These are phyloP conservation scores for Candida bentonensis DNA, from an alignment of 805 yeast genomes.

Conservation along the genomic window DNA sequence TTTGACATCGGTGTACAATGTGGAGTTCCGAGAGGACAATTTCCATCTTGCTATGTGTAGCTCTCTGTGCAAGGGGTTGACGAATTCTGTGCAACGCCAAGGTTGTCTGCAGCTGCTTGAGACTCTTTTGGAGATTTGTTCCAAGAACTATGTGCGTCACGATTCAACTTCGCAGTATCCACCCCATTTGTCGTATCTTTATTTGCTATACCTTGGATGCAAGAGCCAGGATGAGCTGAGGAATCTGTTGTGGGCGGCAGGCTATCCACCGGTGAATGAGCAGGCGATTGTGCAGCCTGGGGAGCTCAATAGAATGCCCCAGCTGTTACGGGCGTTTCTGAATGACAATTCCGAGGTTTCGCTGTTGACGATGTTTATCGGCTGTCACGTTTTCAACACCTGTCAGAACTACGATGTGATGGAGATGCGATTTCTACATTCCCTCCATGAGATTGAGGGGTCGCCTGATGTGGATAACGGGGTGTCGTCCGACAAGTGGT, in stretches of 20 bases:
- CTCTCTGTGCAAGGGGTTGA: slow-evolving; percentile 13
- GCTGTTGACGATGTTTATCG: background rate
- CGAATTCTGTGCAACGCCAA: slow-evolving; percentile 11
- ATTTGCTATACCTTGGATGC: slow-evolving; percentile 14
- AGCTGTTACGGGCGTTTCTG: background rate
- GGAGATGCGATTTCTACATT: background rate
- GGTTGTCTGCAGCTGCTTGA: slow-evolving; percentile 13
- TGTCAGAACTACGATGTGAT: background rate
- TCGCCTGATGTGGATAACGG: too few relatives aligned
- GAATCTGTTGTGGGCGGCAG: slow-evolving; percentile 15
- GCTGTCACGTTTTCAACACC: background rate
- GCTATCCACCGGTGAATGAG: slow-evolving; percentile 8
- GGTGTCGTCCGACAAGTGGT: background rate
- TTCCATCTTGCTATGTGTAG: slow-evolving; percentile 15
- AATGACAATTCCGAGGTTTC: background rate
- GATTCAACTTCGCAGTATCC: slow-evolving; percentile 6
- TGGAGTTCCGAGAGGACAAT: slow-evolving; percentile 9
- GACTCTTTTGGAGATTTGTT: slow-evolving; percentile 13
- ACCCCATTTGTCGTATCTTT: slow-evolving; percentile 13
- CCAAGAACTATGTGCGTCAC: slow-evolving; percentile 10
- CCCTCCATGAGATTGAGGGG: background rate
- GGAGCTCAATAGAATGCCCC: background rate
- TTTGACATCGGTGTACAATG: slow-evolving; percentile 6
- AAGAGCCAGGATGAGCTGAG: slow-evolving; percentile 12
- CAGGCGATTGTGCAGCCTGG: background rate